Conservation (phyloP, 192 early-diverging fungal species). For the Geranomyces michiganensis region DNA sequence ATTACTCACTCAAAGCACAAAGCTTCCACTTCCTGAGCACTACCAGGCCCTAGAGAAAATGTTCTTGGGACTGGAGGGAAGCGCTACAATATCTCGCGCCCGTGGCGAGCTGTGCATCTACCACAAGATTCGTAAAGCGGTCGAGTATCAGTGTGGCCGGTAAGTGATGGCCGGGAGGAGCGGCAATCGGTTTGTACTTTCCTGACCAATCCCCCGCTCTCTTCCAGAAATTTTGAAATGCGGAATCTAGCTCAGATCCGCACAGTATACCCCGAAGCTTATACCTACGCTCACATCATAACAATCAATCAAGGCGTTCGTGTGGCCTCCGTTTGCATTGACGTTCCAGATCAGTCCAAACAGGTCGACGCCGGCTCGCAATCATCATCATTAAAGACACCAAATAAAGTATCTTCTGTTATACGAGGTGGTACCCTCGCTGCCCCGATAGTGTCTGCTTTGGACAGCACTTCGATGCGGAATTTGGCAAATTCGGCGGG, state of each 20-base stretch:
- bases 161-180: conserved; percentile 20
- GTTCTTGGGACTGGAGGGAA: conserved; percentile 39
- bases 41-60: conserved; percentile 35
- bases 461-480: conserved; percentile 18
- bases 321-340: conserved; percentile 25
- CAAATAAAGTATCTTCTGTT: conserved; percentile 3
- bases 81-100: conserved; percentile 30
- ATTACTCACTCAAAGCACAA: conserved; percentile 13
- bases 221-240: conserved; percentile 47
- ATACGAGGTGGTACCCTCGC: conserved; percentile 23
- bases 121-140: conserved; percentile 53
- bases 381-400: neutral
- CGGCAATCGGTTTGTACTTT: too few relatives aligned
- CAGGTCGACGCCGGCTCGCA: neutral
- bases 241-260: conserved; percentile 56
- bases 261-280: conserved; percentile 54
- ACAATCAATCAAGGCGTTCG: conserved; percentile 20
- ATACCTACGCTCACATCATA: conserved; percentile 29
- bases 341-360: neutral
- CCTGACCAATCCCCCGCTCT: too few relatives aligned
- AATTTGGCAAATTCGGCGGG: conserved; percentile 1
- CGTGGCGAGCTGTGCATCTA: conserved; percentile 34
- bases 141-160: conserved; percentile 54
- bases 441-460: conserved; percentile 6
- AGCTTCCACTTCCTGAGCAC: conserved; percentile 31